Evolutionary conservation across 345 rosid species (phyloP).

Genomic region (Pistacia integerrima): DNA sequence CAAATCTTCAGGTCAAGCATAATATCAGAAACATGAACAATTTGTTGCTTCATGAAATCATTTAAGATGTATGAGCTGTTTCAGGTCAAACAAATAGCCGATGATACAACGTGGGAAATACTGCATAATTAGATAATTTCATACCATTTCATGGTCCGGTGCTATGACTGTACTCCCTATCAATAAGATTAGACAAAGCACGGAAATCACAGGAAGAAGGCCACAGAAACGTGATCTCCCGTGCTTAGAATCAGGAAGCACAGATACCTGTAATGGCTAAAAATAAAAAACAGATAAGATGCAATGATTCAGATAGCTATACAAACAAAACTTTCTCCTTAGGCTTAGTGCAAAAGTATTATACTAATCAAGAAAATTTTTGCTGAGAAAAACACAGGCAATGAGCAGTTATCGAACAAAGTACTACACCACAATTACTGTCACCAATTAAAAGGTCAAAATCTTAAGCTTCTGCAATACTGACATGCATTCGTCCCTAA

Average conservation of each 20-base stretch:
- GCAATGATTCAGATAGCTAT: not conserved
- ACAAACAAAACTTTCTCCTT: not conserved
- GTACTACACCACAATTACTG: too few species aligned
- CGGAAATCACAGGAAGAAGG: conserved; percentile 38
- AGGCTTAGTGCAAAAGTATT: not conserved
- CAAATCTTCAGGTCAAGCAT: not conserved
- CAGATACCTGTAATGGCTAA: conserved; percentile 33
- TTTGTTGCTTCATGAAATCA: not conserved
- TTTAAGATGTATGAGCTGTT: too few species aligned
- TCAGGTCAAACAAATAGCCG: not conserved
- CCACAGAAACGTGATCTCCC: conserved; percentile 40
- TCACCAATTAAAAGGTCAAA: too few species aligned
- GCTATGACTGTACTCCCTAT: conserved; percentile 35
- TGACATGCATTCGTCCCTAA: too few species aligned
- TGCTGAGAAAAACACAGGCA: not conserved
- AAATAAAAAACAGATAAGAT: not conserved
- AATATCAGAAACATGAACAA: not conserved
- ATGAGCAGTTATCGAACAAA: not conserved
- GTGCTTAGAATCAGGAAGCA: conserved; percentile 31
- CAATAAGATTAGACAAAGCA: conserved; percentile 46
- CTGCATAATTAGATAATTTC: too few species aligned
- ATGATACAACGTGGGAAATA: too few species aligned
- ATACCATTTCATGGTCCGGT: conserved; percentile 49
- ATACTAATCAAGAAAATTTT: not conserved
- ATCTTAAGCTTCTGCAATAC: too few species aligned